A percentile compares a stretch with the other conserved stretches of the same genome.
Conservation (phyloP, 1,284 basidiomycete species). For the Ustilago bromivora region DNA sequence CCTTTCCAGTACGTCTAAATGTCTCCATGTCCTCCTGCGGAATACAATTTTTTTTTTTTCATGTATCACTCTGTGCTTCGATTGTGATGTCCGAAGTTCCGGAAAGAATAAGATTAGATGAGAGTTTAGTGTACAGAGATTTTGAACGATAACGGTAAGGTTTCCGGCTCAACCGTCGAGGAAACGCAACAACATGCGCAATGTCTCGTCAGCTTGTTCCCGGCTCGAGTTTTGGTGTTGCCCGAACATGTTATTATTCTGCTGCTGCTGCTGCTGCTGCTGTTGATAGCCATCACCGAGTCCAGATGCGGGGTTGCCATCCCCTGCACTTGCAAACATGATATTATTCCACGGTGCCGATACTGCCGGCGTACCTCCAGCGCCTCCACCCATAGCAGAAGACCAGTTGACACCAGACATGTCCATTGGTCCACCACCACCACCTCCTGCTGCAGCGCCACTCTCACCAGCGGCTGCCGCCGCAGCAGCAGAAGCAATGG, state of each 20-base stretch:
- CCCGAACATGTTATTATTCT: neutral
- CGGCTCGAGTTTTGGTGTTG: neutral
- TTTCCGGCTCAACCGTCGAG: conserved; percentile 3
- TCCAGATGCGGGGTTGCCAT: neutral
- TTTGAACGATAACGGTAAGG: neutral
- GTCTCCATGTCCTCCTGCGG: neutral
- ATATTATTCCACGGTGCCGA: conserved; percentile 30
- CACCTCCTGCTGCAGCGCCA: neutral
- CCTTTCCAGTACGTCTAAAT: conserved; percentile 37
- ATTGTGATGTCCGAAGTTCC: neutral
- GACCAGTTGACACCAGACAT: conserved; percentile 21
- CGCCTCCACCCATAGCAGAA: neutral
- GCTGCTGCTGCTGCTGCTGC: neutral
- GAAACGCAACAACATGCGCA: conserved; percentile 39
- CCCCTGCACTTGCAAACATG: conserved; percentile 16
- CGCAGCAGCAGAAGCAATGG: conserved; percentile 38
- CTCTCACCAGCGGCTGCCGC: conserved; percentile 13
- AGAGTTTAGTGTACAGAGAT: neutral
- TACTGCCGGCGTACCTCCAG: neutral
- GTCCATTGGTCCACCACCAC: conserved; percentile 14
- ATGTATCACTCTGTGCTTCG: neutral
- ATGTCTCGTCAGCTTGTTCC: conserved; percentile 41
- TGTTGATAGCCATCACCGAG: conserved; percentile 6
- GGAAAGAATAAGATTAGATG: neutral
- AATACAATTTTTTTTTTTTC: neutral